Conservation (phyloP, 2,329 filamentous ascomycete species). For the Pezicula carpinea region DNA sequence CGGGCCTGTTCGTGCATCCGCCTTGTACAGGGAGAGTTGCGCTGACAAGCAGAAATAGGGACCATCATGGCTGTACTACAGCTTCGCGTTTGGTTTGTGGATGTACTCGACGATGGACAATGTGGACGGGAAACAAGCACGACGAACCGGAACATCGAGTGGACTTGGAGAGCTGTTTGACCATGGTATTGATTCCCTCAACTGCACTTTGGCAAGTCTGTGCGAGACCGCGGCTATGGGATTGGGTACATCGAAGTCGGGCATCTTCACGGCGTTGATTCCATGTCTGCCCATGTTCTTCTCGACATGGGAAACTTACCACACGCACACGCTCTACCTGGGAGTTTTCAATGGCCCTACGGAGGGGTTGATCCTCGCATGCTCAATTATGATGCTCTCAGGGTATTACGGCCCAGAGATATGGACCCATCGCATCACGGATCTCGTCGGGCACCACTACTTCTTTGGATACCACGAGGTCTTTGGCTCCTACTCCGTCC, state of each 20-base stretch:
- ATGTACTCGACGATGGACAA: constrained; percentile 99
- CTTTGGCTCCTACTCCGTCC: constrained; percentile 69
- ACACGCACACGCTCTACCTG: constrained; percentile 94
- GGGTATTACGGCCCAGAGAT: constrained; percentile 85
- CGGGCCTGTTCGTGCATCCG: constrained; percentile 64
- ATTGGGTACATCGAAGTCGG: constrained; percentile 75
- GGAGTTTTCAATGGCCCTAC: constrained; percentile 97
- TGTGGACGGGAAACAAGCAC: constrained; percentile 94
- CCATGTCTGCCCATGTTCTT: constrained; percentile 98
- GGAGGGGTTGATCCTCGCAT: constrained; percentile 88
- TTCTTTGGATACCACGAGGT: constrained; percentile 49
- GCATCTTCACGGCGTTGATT: constrained; percentile 85
- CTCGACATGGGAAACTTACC: constrained; percentile 99
- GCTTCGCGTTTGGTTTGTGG: constrained; percentile 92
- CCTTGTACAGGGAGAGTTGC: background rate
- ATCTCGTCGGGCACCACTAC: constrained; percentile 57
- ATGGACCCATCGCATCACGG: constrained; percentile 72
- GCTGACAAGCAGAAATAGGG: constrained; percentile 45
- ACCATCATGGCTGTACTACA: constrained; percentile 90
- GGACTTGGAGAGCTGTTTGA: constrained; percentile 95
- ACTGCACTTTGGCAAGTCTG: constrained; percentile 89
- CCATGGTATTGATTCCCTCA: constrained; percentile 96
- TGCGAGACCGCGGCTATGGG: constrained; percentile 93
- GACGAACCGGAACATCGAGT: constrained; percentile 90
- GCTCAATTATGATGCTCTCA: constrained; percentile 77